phyloP scores from a whole-genome alignment of 1,284 basidiomycete species.

The Erythrobasidium hasegawianum region DNA sequence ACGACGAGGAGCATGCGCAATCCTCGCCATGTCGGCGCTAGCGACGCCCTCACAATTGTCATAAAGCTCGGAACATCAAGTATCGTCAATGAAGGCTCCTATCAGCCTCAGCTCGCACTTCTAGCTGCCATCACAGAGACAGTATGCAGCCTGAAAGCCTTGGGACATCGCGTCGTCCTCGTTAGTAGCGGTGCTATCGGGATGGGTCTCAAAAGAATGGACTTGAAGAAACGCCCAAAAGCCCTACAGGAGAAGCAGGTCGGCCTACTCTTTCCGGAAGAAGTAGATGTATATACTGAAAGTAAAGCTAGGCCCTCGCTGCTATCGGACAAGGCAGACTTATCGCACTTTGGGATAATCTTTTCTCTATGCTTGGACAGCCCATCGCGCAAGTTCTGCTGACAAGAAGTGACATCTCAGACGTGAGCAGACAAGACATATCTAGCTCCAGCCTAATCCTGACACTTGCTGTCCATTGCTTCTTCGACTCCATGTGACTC shows the following conservation, averaged over 20 bases:
- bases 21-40: constrained; percentile 9
- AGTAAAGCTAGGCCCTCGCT: constrained; percentile 68
- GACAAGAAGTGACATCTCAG: constrained; percentile 92
- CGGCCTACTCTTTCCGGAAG: background rate
- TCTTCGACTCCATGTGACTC: background rate
- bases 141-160: constrained; percentile 67
- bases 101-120: constrained; percentile 78
- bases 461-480: background rate
- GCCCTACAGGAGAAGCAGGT: constrained; percentile 86
- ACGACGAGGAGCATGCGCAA: constrained; percentile 11
- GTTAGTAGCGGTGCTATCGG: constrained; percentile 96
- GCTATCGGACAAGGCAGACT: constrained; percentile 94
- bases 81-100: constrained; percentile 81
- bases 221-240: constrained; percentile 72
- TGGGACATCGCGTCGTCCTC: constrained; percentile 89
- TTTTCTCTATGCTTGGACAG: constrained; percentile 88
- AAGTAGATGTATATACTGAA: background rate
- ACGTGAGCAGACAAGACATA: constrained; percentile 65
- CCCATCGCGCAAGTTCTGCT: constrained; percentile 93
- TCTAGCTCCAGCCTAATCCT: background rate
- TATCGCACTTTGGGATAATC: constrained; percentile 93
- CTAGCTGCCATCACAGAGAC: constrained; percentile 90
- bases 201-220: constrained; percentile 88
- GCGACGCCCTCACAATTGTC: constrained; percentile 60
- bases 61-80: constrained; percentile 94